Evolutionary conservation across 1,284 basidiomycete genomes (phyloP), one percentile per base, ranked within the genome.

Genomic region (Austroboletus rostrupii): DNA sequence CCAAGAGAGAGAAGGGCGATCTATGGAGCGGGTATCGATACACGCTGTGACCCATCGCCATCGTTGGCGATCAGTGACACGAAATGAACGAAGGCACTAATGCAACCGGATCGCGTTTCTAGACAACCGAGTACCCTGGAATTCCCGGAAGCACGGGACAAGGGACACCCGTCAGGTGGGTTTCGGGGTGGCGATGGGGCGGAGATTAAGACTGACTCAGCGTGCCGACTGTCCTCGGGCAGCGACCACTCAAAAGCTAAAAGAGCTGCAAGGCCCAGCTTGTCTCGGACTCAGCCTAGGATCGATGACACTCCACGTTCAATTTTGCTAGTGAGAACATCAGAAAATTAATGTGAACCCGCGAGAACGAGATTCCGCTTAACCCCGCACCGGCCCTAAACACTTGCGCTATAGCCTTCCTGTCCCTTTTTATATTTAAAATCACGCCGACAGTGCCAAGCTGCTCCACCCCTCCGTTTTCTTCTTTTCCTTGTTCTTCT

Each of bases 21-120:
- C 60, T 67, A 36, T 82, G 79, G 79, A 81, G 79, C 57, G 80
- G 80, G 13, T 83, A 81, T 57, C 66, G 76, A 53, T 82, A 81
- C 54, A 74, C 54, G 7, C 41, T 68, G 20, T 68, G 44, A 60
- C 20, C 10, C n/a, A n/a, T n/a, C 13, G 20, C n/a, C n/a, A n/a
- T n/a, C 13, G 20, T 7, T 26, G 23, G 9, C 23, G 23, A 26
- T 26, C 23, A 23, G 6, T 23, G 9, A n/a, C 11, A 9, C 16
- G 13, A 35, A 16, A 13, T n/a, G n/a, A 17, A 36, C 14, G 16
- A 33, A 19, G 37, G 37, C 11, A 20, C 17, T 44, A 31, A 26
- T 39, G 29, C 37, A 12, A 12, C 26, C 33, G 29, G 13, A 9
- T 26, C 28, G 35, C 17, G 43, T 52, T 12, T 11, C 14, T n/a